Conservation (phyloP, 2,329 filamentous ascomycete species). For the Ceratocystis eucalypticola region DNA sequence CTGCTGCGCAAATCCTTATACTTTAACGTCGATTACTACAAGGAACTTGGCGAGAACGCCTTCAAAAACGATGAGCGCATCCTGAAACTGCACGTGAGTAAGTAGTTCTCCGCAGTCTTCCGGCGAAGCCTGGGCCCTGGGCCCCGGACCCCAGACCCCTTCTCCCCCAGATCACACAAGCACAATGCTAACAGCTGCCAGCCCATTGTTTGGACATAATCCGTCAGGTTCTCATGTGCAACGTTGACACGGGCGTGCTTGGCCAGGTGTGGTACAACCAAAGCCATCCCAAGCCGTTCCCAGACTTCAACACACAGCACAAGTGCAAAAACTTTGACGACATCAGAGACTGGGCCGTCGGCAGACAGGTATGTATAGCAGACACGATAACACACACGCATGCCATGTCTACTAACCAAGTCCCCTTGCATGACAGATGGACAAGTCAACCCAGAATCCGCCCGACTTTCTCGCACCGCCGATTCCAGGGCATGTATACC, state of each 20-base stretch:
- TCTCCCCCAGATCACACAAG: no score
- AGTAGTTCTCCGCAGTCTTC: not conserved
- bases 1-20: conserved; percentile 44
- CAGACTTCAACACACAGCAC: conserved; percentile 50
- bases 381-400: not conserved
- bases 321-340: conserved; percentile 44
- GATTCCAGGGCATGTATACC: conserved; percentile 6
- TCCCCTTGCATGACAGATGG: not conserved
- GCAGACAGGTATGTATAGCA: conserved; percentile 32
- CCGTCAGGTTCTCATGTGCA: conserved; percentile 51
- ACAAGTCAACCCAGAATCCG: conserved; percentile 16
- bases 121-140: no score
- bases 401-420: not conserved
- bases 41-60: conserved; percentile 33
- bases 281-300: conserved; percentile 36
- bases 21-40: conserved; percentile 48
- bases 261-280: conserved; percentile 47
- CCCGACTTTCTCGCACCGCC: conserved; percentile 17
- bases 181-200: conserved; percentile 21
- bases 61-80: conserved; percentile 44
- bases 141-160: no score
- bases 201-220: conserved; percentile 49
- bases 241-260: conserved; percentile 44
- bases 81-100: conserved; percentile 43
- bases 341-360: conserved; percentile 40